Conservation (phyloP, 2,329 filamentous ascomycete genomes). For the Penicillium hesseltinei region DNA sequence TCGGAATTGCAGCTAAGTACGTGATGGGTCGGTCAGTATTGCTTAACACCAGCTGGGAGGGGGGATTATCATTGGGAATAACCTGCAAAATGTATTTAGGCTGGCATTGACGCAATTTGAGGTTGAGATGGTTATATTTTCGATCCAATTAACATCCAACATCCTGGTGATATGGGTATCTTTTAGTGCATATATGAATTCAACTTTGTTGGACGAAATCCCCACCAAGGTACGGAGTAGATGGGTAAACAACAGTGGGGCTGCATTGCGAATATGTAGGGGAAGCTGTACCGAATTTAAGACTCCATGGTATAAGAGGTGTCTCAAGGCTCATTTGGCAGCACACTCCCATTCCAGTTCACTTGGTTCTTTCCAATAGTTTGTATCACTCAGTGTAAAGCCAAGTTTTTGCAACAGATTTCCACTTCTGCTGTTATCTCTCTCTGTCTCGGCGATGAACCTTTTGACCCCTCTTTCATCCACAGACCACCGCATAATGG, state of each 20-base stretch:
- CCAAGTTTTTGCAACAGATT: slow-evolving; percentile 24
- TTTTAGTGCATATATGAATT: background rate
- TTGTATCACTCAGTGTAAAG: slow-evolving; percentile 19
- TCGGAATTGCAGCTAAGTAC: background rate
- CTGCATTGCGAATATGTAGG: background rate
- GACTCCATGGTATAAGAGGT: background rate
- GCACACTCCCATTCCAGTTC: slow-evolving; percentile 21
- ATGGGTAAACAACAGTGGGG: background rate
- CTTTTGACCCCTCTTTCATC: slow-evolving; percentile 21
- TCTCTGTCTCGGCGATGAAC: slow-evolving; percentile 28
- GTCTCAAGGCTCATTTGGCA: background rate
- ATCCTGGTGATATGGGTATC: background rate
- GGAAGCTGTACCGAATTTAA: too few relatives aligned
- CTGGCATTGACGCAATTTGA: slow-evolving; percentile 3
- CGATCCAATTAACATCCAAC: background rate
- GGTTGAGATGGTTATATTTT: background rate
- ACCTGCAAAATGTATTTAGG: background rate
- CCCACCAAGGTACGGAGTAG: background rate
- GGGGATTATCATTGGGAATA: background rate
- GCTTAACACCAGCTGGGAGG: background rate
- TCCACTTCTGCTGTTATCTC: slow-evolving; percentile 23
- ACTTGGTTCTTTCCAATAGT: slow-evolving; percentile 25
- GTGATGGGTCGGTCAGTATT: background rate
- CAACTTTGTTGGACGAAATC: background rate
- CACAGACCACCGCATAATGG: slow-evolving; percentile 24